phyloP scores from a whole-genome alignment of 805 yeast species.

The Candida qinlingensis region DNA sequence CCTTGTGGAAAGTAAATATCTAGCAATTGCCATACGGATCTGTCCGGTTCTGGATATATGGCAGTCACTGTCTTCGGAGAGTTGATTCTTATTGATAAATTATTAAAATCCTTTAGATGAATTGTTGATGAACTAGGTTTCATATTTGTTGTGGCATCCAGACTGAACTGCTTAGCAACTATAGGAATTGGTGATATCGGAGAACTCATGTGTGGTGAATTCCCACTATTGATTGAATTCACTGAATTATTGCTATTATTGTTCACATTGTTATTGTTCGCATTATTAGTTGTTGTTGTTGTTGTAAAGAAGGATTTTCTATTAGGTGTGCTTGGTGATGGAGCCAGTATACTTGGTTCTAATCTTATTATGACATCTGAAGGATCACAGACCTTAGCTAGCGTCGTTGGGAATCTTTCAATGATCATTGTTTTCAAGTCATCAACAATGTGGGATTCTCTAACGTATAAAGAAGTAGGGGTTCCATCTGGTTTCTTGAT shows the following conservation, averaged over 20 bases:
- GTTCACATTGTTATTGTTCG: neutral
- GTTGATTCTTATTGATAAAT: slow-evolving; percentile 6
- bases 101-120: slow-evolving; percentile 9
- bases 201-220: slow-evolving; percentile 9
- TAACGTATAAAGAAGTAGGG: slow-evolving; percentile 67
- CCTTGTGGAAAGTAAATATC: slow-evolving; percentile 63
- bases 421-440: slow-evolving; percentile 68
- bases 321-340: slow-evolving; percentile 6
- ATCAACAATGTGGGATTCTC: slow-evolving; percentile 65
- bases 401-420: slow-evolving; percentile 60
- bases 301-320: slow-evolving; percentile 1
- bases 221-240: neutral
- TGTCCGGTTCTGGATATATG: slow-evolving; percentile 52
- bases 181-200: slow-evolving; percentile 24
- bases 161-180: slow-evolving; percentile 11
- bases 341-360: slow-evolving; percentile 9
- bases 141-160: slow-evolving; percentile 6
- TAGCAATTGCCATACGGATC: slow-evolving; percentile 48
- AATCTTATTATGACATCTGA: slow-evolving; percentile 48
- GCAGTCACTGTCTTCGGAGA: slow-evolving; percentile 13
- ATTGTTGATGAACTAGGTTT: slow-evolving; percentile 6
- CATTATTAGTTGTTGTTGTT: slow-evolving; percentile 2
- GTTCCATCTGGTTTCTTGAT: slow-evolving; percentile 42
- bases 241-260: neutral
- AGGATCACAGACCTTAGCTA: slow-evolving; percentile 59